Evolutionary conservation across 1,284 basidiomycete genomes (phyloP).

Genomic region (Sanghuangporus baumii): DNA sequence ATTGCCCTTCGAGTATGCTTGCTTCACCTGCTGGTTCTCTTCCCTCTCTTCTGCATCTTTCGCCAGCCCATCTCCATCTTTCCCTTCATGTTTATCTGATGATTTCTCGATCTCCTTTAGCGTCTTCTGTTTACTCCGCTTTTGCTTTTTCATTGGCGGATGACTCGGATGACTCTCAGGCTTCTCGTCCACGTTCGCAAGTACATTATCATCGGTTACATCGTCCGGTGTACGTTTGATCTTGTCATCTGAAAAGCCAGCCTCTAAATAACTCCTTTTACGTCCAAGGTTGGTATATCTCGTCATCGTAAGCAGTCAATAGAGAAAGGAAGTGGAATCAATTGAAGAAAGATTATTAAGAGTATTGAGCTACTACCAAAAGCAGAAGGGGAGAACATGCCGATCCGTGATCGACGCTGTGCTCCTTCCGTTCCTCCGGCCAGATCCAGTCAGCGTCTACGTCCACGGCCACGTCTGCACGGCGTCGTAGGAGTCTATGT

Average conservation of each 20-base stretch:
- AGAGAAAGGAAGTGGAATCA: background rate
- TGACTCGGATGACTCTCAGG: conserved; percentile 13
- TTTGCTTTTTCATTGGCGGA: conserved; percentile 27
- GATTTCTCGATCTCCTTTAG: conserved; percentile 17
- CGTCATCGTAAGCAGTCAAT: conserved; percentile 45
- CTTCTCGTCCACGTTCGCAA: background rate
- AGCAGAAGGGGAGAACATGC: background rate
- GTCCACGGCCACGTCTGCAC: background rate
- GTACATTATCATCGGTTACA: conserved; percentile 25
- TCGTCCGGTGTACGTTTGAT: conserved; percentile 39
- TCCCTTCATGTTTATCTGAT: background rate
- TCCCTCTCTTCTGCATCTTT: background rate
- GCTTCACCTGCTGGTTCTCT: conserved; percentile 4
- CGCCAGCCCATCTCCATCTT: background rate
- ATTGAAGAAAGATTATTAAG: background rate
- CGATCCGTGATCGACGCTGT: background rate
- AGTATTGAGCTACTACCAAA: background rate
- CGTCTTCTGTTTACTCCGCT: conserved; percentile 25
- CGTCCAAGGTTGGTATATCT: conserved; percentile 64
- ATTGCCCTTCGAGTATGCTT: conserved; percentile 2
- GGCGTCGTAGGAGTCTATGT: background rate
- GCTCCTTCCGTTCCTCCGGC: background rate
- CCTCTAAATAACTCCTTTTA: conserved; percentile 67
- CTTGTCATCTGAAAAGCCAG: conserved; percentile 40
- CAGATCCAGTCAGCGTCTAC: background rate